Evolutionary conservation across 768 basidiomycete genomes (phyloP), one percentile per base, ranked within the genome.

Genomic region (Mycena galopus): DNA sequence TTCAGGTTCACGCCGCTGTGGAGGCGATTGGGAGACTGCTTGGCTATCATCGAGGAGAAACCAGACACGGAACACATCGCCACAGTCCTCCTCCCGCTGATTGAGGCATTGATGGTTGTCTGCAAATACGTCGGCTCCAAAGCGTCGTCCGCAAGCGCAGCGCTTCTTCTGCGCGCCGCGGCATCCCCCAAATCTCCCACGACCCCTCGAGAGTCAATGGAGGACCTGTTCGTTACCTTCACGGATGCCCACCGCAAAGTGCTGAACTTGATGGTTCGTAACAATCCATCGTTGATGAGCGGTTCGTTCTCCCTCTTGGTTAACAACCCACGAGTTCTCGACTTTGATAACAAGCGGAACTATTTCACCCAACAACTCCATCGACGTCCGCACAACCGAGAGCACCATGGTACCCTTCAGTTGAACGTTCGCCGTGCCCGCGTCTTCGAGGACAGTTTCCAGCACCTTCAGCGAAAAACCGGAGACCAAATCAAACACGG

Each of bases 341-440:
- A 99, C 86, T 99, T 99, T 79, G 98, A 99, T 86, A 99, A 99
- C 91, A 99, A 99, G 85, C 91, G 98, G 39, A 97, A 97, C 78
- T 97, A 96, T 83, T 96, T 96, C 84, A 92, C 89, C 51, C 96
- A 97, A 80, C 96, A 97, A 79, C 87, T 98, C 10, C 96, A 96
- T 79, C 91, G 93, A 53, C 91, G 95, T 11, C 92, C 92, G 21
- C 90, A 93, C 75, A 85, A 86, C 16, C 90, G 96, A 47, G 94
- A 96, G 77, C 94, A 96, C 74, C 90, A 95, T 71, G 86, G 89
- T 39, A 95, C 96, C 0, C 83, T 98, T 59, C 95, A 96, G 78
- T 85, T 98, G 75, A 97, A 96, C 75, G 93, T 98, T 69, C 93
- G 96, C 42, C 87, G 96, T 51, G 91, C 93, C 32, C 92, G 95